Evolutionary conservation across 352 stramenopile genomes (phyloP).

Genomic region (Pythium phragmitis): DNA sequence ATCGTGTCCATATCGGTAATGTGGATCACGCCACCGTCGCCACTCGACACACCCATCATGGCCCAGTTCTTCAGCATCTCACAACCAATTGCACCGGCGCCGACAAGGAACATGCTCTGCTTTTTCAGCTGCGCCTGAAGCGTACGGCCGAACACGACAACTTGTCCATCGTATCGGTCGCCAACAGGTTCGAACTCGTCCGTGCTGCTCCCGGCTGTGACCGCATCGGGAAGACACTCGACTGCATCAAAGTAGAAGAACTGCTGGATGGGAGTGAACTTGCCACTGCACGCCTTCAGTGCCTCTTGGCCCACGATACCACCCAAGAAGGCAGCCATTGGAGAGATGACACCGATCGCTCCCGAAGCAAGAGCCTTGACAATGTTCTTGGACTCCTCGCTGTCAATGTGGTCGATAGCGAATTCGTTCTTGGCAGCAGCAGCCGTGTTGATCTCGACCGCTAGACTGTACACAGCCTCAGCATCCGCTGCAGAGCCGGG

Average conservation of each 20-base stretch:
- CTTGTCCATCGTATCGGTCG: slow-evolving; percentile 92
- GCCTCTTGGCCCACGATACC: slow-evolving; percentile 98
- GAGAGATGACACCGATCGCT: slow-evolving; percentile 90
- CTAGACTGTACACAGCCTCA: slow-evolving; percentile 84
- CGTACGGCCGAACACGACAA: slow-evolving; percentile 86
- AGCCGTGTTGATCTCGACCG: slow-evolving; percentile 69
- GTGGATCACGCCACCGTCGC: slow-evolving; percentile 85
- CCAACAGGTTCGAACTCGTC: slow-evolving; percentile 67
- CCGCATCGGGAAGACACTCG: slow-evolving; percentile 92
- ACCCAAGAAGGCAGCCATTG: slow-evolving; percentile 96
- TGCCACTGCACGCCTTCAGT: slow-evolving; percentile 98
- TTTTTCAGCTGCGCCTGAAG: slow-evolving; percentile 84
- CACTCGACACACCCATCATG: slow-evolving; percentile 63
- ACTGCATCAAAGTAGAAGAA: slow-evolving; percentile 99
- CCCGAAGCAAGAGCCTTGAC: slow-evolving; percentile 84
- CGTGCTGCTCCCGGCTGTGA: slow-evolving; percentile 35
- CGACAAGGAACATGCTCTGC: slow-evolving; percentile 96
- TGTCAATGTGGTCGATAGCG: slow-evolving; percentile 59
- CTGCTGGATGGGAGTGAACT: slow-evolving; percentile 98
- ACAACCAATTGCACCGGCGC: slow-evolving; percentile 98
- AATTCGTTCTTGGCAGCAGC: slow-evolving; percentile 68
- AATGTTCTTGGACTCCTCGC: slow-evolving; percentile 66
- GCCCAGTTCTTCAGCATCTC: slow-evolving; percentile 99
- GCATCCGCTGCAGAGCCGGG: slow-evolving; percentile 87
- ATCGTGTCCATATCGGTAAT: slow-evolving; percentile 99